Evolutionary conservation across 352 stramenopile species (phyloP), one percentile per base, ranked within the genome.

Genomic region (Globisporangium nagaii): DNA sequence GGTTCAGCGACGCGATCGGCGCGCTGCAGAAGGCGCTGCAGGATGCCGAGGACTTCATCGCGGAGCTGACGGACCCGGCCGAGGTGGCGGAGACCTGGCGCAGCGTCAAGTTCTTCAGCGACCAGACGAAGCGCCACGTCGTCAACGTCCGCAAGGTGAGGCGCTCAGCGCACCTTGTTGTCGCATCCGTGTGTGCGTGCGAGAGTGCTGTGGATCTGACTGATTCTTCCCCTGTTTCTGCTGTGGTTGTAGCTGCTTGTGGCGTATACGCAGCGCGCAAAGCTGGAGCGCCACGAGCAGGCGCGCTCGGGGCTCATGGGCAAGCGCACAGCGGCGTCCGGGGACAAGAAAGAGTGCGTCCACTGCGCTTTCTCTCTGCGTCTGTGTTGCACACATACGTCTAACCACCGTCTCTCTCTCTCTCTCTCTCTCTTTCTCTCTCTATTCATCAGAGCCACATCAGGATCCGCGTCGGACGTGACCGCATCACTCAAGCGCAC

Each of bases 401-500:
- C 40, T 46, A 46, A 46, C 6, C 22, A 48, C 34, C 9, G 8
- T 15, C 8, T 22, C 17, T 36, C n/a, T n/a, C n/a, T n/a, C n/a
- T n/a, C n/a, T n/a, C n/a, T n/a, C n/a, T 22, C 25, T 35, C 11
- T 46, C 31, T 1, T 22, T 11, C 15, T 24, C 11, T 32, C 17
- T 25, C 30, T 25, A 6, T n/a, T 4, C 25, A 31, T 22, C 20
- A 42, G 39, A 52, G 37, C 32, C n/a, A n/a, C n/a, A 4, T 64
- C 58, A 0, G 75, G 70, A 0, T 86, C 75, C 17, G 64, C 72
- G 0, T 60, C 83, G 25, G 78, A 89, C 40, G 59, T 88, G 37
- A 91, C 73, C 3, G 79, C 75, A 7, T 51, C 77, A 31, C 68
- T 92, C 19, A 84, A 79, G 52, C 79, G 82, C 24, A 89, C 82